These are phyloP conservation scores for Exidia glandulosa DNA, from an alignment of 768 basidiomycete species.

Conservation along the genomic window DNA sequence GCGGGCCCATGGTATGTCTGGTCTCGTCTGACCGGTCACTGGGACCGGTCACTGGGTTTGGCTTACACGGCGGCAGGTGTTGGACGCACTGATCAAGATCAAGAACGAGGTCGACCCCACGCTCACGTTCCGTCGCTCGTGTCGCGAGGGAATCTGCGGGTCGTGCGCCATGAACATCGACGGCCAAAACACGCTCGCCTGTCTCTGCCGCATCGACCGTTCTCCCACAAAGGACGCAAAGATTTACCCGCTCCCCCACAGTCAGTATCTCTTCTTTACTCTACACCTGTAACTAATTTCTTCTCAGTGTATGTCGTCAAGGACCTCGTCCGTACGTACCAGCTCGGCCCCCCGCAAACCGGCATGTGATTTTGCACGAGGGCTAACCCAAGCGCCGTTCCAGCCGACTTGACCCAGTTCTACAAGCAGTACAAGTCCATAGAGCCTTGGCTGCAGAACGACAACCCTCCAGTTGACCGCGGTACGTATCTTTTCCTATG, in stretches of 20 bases:
- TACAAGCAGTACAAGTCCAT: constrained; percentile 99
- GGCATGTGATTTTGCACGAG: too few species aligned
- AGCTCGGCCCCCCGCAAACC: too few species aligned
- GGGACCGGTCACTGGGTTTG: too few species aligned
- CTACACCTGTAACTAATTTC: neutral
- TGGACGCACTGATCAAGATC: constrained; percentile 95
- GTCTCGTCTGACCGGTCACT: too few species aligned
- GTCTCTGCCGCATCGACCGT: constrained; percentile 90
- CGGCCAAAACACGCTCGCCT: constrained; percentile 95
- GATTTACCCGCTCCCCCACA: constrained; percentile 96
- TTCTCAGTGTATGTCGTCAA: constrained; percentile 91
- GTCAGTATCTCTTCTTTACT: constrained; percentile 35
- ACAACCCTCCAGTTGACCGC: constrained; percentile 65
- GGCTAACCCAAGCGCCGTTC: too few species aligned
- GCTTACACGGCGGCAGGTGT: too few species aligned
- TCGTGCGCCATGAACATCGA: constrained; percentile 99
- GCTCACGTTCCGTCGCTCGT: constrained; percentile 88
- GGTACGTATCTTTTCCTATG: too few species aligned
- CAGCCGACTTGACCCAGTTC: constrained; percentile 79
- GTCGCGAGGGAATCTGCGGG: constrained; percentile 93
- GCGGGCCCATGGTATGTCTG: constrained; percentile 85
- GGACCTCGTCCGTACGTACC: constrained; percentile 96
- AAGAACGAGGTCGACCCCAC: constrained; percentile 98
- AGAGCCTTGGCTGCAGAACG: constrained; percentile 91
- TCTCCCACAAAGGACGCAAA: constrained; percentile 60